phyloP scores from a whole-genome alignment of 768 basidiomycete genomes.

The Rickenella mellea region DNA sequence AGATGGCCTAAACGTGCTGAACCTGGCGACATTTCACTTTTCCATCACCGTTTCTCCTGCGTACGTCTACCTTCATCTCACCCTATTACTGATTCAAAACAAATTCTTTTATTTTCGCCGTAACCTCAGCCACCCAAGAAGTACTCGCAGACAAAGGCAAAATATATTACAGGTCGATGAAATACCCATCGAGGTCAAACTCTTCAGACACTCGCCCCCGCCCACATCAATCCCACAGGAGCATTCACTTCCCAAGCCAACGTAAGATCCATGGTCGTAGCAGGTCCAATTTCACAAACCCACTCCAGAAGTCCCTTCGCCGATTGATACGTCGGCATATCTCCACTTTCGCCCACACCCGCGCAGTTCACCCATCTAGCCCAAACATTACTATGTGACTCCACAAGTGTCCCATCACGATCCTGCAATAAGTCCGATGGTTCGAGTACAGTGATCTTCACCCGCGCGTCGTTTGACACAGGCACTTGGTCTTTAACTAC shows the following conservation, averaged over 20 bases:
- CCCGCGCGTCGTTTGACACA: conserved; percentile 6
- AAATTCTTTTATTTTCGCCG: too few relatives aligned
- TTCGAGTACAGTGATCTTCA: conserved; percentile 12
- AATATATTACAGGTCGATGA: too few relatives aligned
- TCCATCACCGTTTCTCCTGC: too few relatives aligned
- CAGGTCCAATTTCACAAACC: neutral
- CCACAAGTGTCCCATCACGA: conserved; percentile 16
- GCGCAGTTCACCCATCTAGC: conserved; percentile 26
- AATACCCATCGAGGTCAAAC: too few relatives aligned
- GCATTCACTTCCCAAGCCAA: neutral
- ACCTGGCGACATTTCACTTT: too few relatives aligned
- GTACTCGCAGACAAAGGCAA: too few relatives aligned
- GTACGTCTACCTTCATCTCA: too few relatives aligned
- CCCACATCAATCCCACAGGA: neutral
- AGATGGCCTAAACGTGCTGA: too few relatives aligned
- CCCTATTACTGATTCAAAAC: too few relatives aligned
- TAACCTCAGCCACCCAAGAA: too few relatives aligned
- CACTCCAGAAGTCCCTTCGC: neutral
- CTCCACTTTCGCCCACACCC: conserved; percentile 12
- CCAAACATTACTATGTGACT: neutral
- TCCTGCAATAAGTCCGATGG: conserved; percentile 15
- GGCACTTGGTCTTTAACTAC: conserved; percentile 13
- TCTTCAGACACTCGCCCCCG: too few relatives aligned
- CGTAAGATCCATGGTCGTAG: neutral
- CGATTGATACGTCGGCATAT: neutral